These are phyloP conservation scores for Rhodotorula taiwanensis DNA, from an alignment of 768 basidiomycete species.

Conservation along the genomic window DNA sequence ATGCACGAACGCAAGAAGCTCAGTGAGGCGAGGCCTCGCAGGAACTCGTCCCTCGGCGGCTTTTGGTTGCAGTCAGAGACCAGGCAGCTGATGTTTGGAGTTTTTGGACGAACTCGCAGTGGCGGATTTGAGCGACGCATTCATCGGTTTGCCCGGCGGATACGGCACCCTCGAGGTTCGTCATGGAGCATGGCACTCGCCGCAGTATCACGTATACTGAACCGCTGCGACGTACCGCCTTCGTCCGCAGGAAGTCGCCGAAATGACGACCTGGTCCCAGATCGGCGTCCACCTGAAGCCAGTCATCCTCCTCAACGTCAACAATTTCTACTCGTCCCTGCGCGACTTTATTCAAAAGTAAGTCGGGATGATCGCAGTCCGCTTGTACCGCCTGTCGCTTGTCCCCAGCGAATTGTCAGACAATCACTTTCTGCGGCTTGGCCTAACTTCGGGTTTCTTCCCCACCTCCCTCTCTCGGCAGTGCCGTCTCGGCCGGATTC, in stretches of 20 bases:
- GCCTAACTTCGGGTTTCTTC: neutral
- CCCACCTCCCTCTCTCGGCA: neutral
- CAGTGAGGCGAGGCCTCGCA: no score
- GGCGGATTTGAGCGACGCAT: slow-evolving; percentile 65
- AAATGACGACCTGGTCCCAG: slow-evolving; percentile 93
- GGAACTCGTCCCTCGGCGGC: no score
- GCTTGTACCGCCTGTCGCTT: slow-evolving; percentile 45
- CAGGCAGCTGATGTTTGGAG: no score
- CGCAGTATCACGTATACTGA: neutral
- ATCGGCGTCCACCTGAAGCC: slow-evolving; percentile 60
- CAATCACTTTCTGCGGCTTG: neutral
- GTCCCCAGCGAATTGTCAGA: neutral
- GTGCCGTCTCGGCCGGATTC: slow-evolving; percentile 43
- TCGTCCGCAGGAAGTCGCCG: slow-evolving; percentile 54
- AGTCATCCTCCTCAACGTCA: slow-evolving; percentile 78
- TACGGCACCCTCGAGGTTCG: slow-evolving; percentile 82
- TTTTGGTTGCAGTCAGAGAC: no score
- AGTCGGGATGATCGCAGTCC: neutral
- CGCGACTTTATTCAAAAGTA: slow-evolving; percentile 59
- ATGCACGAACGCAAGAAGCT: slow-evolving; percentile 86
- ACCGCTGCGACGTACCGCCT: neutral
- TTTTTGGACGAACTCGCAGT: neutral
- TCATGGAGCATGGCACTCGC: no score
- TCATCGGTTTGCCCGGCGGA: slow-evolving; percentile 84
- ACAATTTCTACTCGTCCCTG: slow-evolving; percentile 75